Evolutionary conservation across 352 stramenopile genomes (phyloP).

Genomic region (Nannochloropsis limnetica): DNA sequence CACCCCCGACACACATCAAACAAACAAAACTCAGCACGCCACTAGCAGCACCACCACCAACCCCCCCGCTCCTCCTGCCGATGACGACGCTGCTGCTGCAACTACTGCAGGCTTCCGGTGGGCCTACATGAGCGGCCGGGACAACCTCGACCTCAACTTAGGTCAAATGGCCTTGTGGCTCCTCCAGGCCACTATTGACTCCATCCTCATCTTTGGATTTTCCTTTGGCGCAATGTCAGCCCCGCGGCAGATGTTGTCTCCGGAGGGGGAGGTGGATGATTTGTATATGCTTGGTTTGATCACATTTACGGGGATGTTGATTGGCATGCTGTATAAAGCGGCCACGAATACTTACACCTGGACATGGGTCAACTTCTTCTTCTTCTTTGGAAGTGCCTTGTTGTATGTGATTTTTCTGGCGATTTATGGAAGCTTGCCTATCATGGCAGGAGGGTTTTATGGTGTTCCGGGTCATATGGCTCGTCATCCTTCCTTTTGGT

Average conservation of each 20-base stretch:
- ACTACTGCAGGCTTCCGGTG: constrained; percentile 35
- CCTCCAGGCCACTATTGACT: constrained; percentile 52
- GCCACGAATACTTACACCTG: constrained; percentile 51
- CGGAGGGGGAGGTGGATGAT: constrained; percentile 43
- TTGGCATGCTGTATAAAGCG: constrained; percentile 47
- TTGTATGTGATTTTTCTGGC: constrained; percentile 34
- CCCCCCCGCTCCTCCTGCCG: not conserved
- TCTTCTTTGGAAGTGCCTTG: constrained; percentile 41
- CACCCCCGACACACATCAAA: not conserved
- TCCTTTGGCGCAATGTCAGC: constrained; percentile 38
- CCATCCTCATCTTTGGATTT: constrained; percentile 48
- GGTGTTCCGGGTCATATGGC: constrained; percentile 36
- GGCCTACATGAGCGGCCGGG: constrained; percentile 45
- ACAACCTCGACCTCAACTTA: constrained; percentile 49
- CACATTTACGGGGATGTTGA: constrained; percentile 46
- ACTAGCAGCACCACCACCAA: not conserved
- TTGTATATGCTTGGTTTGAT: constrained; percentile 47
- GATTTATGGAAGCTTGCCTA: constrained; percentile 37
- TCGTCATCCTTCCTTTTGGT: constrained; percentile 40
- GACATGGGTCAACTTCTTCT: constrained; percentile 45
- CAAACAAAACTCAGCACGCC: not conserved
- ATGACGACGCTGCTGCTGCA: not conserved
- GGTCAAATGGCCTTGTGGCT: constrained; percentile 39
- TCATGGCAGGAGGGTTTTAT: constrained; percentile 40
- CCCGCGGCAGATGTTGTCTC: not conserved